Conservation (phyloP, 2,329 filamentous ascomycete species). For the Aurifilum marmelostoma region DNA sequence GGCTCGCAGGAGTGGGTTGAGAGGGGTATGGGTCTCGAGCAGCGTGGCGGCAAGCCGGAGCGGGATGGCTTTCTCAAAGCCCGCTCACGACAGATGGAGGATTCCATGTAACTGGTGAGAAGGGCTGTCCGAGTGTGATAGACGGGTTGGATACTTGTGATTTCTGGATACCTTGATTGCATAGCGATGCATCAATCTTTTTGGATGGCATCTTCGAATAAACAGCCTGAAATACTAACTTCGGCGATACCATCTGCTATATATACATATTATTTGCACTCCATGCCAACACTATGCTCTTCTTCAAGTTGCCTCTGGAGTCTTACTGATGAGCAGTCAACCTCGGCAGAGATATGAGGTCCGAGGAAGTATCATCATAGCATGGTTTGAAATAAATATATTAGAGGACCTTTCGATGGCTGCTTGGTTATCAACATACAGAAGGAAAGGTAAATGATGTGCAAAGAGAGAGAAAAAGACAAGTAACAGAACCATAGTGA, state of each 20-base stretch:
- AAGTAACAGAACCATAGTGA: no score
- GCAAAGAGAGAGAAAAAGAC: background rate
- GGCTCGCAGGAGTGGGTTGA: conserved; percentile 95
- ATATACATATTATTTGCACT: background rate
- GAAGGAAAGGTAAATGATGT: conserved; percentile 2
- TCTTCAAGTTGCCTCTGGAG: background rate
- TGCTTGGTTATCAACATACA: no score
- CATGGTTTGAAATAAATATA: no score
- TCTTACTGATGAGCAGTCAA: background rate
- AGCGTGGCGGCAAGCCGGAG: conserved; percentile 65
- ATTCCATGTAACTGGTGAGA: conserved; percentile 55
- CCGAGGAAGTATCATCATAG: no score
- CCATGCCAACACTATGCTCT: background rate
- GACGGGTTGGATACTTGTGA: background rate
- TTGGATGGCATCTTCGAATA: background rate
- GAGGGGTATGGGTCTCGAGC: conserved; percentile 70
- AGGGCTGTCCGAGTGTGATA: conserved; percentile 20
- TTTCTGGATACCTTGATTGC: conserved; percentile 5
- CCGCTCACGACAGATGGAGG: conserved; percentile 69
- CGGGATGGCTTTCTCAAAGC: conserved; percentile 68
- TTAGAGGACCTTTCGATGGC: no score
- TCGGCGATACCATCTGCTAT: no score
- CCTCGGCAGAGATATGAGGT: no score
- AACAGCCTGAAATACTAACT: no score
- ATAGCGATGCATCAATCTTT: conserved; percentile 4